Base-by-base conservation (phyloP, 495 filamentous ascomycete species). In the Aspergillus biplanus region DNA sequence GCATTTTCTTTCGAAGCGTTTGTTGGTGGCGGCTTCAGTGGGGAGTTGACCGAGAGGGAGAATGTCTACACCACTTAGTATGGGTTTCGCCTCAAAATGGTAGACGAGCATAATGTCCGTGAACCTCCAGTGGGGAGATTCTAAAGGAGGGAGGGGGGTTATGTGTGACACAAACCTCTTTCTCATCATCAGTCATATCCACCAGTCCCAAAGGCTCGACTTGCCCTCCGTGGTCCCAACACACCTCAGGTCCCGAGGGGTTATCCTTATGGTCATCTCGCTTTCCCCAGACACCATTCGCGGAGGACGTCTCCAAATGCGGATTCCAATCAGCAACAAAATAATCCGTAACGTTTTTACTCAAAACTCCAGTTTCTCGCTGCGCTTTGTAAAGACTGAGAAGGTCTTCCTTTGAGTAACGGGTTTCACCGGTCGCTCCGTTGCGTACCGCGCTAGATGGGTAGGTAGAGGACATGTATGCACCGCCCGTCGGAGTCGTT, bases 31-130 rank as follows among this genome's bases (percentile, higher is more conserved):
- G 90, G 90, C 75, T 97, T 98, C 48, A 97, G 78, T 27, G 92
- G 88, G 13, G 95, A 97, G 72, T 98, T 99, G 67, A 99, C 91
- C 52, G 94, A 93, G 47, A 83, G 83, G 34, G 88, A 76, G 75
- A 98, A 97, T 56, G 90, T 78, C 87, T 92, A 66, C 33, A 57
- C 54, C 54, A 46, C 53, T 77, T 67, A 74, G 69, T 58, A 70
- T 55, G 46, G 42, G 9, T 53, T 57, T 39, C 16, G 27, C 37
- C 16, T 52, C 70, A 60, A 21, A 67, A 33, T 61, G 27, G 60
- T 34, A 16, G 49, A 55, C 35, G 46, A 56, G 52, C 58, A 50
- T 13, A 59, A 50, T 15, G 52, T 50, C n/a, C 9, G n/a, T 5
- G 34, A 54, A 34, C 3, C 4, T 32, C 15, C 34, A 13, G 27